Evolutionary conservation across 2,329 filamentous ascomycete species (phyloP), one percentile per base, ranked within the genome.

Genomic region (Monilinia vaccinii-corymbosi): DNA sequence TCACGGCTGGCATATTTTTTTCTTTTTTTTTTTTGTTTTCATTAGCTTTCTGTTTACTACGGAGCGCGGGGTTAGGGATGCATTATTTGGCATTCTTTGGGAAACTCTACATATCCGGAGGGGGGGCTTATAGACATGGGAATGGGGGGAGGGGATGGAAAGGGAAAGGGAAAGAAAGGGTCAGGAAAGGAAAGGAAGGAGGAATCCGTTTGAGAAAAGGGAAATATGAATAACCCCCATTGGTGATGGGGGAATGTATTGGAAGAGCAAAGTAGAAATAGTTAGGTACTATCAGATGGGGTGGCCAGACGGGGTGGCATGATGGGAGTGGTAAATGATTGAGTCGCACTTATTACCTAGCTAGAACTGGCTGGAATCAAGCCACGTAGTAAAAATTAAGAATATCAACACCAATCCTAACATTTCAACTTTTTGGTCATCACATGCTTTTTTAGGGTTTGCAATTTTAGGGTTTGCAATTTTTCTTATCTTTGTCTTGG

Each of bases 1-100:
- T 36, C 16, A 57, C 32, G 32, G 42, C 42, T 57, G 32, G 53
- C 42, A 46, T 32, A 34, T 16, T 48, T 34, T 31, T 11, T 48
- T 57, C n/a, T n/a, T n/a, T n/a, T n/a, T n/a, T n/a, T 28, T 46
- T 28, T 48, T 56, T 57, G 40, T 46, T 57, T 46, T 56, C 31
- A 56, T 56, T 46, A 34, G 52, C 52, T 56, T 45, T 55, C 45
- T 34, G 31, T 55, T 45, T 28, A 32, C 13, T n/a, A 48, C 32
- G 40, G 53, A 57, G 53, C 32, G 28, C 18, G 16, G 34, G 53
- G 32, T 34, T 48, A 18, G 45, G 53, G 44, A 57, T 57, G 52
- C 40, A 56, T 45, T 18, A 23, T 25, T 23, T n/a, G 18, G 52
- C 52, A 45, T 56, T 44, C 52, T 31, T 42, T 34, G 52, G 44